phyloP scores from a whole-genome alignment of 2,329 filamentous ascomycete species.

The Thielaviopsis euricoi region DNA sequence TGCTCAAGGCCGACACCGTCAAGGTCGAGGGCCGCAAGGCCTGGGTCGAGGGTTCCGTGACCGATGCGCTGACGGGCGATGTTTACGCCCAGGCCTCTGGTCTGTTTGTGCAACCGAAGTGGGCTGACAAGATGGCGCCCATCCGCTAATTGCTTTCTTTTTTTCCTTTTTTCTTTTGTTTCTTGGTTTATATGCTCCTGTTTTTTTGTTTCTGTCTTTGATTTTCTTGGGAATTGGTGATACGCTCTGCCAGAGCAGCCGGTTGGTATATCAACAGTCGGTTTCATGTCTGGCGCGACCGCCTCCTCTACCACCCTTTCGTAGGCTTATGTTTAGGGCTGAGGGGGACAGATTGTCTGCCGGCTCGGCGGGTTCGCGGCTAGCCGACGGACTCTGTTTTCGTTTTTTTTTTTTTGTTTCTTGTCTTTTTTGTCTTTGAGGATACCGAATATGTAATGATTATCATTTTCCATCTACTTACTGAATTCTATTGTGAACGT shows the following conservation, averaged over 20 bases:
- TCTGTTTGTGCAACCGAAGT: slow-evolving; percentile 10
- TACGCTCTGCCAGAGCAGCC: slow-evolving; percentile 1
- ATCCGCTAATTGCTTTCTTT: slow-evolving; percentile 3
- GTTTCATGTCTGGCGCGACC: not conserved
- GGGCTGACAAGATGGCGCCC: slow-evolving; percentile 11
- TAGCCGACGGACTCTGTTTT: not conserved
- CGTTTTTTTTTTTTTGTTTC: not conserved
- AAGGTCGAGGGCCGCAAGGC: slow-evolving; percentile 88
- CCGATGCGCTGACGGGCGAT: slow-evolving; percentile 8
- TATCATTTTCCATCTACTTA: no score
- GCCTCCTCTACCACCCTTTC: not conserved
- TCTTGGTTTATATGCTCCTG: not conserved
- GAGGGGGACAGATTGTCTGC: not conserved
- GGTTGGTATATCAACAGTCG: slow-evolving; percentile 2
- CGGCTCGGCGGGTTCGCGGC: not conserved
- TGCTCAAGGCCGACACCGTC: slow-evolving; percentile 62
- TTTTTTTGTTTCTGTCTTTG: not conserved
- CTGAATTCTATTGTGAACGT: no score
- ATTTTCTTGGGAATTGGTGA: not conserved
- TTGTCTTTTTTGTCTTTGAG: not conserved
- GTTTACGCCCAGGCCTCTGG: slow-evolving; percentile 8
- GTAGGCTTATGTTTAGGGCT: not conserved
- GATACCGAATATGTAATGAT: no score
- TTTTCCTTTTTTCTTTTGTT: not conserved
- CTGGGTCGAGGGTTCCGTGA: slow-evolving; percentile 57